Base-by-base conservation (phyloP, 495 filamentous ascomycete species). In the Jackrogersella minutella region DNA sequence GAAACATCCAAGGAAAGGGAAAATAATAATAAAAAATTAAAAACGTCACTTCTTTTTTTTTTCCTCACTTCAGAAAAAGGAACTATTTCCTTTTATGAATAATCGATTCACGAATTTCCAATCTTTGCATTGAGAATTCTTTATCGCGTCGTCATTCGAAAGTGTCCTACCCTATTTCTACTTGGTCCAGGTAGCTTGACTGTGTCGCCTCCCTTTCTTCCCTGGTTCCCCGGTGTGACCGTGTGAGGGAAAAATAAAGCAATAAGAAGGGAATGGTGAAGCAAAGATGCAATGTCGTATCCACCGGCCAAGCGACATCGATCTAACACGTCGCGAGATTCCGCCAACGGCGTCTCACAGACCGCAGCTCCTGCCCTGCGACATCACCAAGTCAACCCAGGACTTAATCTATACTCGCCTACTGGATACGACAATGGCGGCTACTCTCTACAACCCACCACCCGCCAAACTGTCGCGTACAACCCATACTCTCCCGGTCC, bases 241-340 rank as follows among this genome's bases (percentile, higher is more conserved):
- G 65, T 62, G 61, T 28, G 51, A 65, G 61, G 62, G 57, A 50
- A 51, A 30, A 21, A 56, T 44, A 21, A 16, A 9, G 16, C 16
- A n/a, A 16, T 11, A 66, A 28, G 50, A 60, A 51, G 50, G n/a
- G 41, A 40, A 36, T 50, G 37, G 17, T 36, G 41, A 57, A 55
- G 66, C 61, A 57, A 68, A 69, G 28, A 69, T 74, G 72, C 72
- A 67, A 74, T 74, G 72, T 73, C 72, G 66, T 74, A 70, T 66
- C 70, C 65, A 71, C 67, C 70, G 51, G 58, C 72, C 50, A 74
- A 74, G 68, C 72, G 72, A 73, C 72, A 74, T 63, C 72, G 72
- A 73, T 74, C 72, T 43, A 73, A 74, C 58, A 74, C 72, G 58
- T 74, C 72, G 67, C 68, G 72, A 71, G 72, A 74, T 46, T 64